Conservation (phyloP, 495 filamentous ascomycete species). For the Glarea lozoyensis region DNA sequence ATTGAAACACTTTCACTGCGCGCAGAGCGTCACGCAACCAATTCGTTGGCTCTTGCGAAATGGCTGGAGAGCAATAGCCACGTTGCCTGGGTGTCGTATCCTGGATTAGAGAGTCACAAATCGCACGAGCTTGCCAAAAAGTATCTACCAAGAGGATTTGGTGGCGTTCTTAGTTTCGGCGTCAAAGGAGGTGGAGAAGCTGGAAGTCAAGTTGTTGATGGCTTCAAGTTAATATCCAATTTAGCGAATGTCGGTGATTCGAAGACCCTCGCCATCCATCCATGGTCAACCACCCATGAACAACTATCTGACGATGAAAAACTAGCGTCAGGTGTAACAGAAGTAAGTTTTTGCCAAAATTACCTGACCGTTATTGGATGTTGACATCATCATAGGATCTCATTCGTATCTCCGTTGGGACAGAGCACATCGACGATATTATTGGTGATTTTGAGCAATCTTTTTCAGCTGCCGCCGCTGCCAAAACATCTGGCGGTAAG, state of each 20-base stretch:
- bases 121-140: slow-evolving; percentile 79
- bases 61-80: slow-evolving; percentile 67
- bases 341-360: slow-evolving; percentile 30
- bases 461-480: slow-evolving; percentile 48
- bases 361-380: slow-evolving; percentile 1
- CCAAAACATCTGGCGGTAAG: slow-evolving; percentile 14
- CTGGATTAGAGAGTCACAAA: slow-evolving; percentile 73
- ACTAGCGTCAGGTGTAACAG: slow-evolving; percentile 71
- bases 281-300: slow-evolving; percentile 94
- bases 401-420: slow-evolving; percentile 94
- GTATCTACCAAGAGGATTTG: slow-evolving; percentile 81
- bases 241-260: slow-evolving; percentile 72
- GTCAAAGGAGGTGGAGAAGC: slow-evolving; percentile 80
- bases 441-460: slow-evolving; percentile 94
- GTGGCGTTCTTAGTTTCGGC: slow-evolving; percentile 87
- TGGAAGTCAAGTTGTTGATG: slow-evolving; percentile 82
- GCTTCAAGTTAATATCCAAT: slow-evolving; percentile 91
- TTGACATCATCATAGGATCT: slow-evolving; percentile 44
- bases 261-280: slow-evolving; percentile 94
- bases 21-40: slow-evolving; percentile 79
- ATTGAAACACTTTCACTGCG: slow-evolving; percentile 85
- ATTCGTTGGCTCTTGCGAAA: slow-evolving; percentile 70
- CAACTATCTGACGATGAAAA: slow-evolving; percentile 83
- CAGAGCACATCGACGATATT: slow-evolving; percentile 97
- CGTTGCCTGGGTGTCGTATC: slow-evolving; percentile 87